Conservation (phyloP, 192 early-diverging fungal genomes). For the Gamsiella multidivaricata region DNA sequence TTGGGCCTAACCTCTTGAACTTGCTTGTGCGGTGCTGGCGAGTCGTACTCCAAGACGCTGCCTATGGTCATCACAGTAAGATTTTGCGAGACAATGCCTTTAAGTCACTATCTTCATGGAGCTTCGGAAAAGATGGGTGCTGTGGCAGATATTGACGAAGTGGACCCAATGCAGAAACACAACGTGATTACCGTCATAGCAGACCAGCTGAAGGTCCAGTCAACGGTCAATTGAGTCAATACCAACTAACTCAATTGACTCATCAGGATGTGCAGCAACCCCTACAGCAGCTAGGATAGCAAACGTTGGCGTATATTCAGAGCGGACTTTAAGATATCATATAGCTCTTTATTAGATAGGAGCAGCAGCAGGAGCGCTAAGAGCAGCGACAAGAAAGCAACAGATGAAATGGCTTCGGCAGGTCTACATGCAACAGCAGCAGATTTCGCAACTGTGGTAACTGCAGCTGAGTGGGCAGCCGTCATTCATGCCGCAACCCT, state of each 20-base stretch:
- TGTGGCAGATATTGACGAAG: not conserved
- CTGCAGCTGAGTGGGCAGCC: not conserved
- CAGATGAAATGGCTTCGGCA: not conserved
- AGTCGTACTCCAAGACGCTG: constrained; percentile 35
- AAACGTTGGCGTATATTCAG: too few relatives aligned
- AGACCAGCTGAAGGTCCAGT: not conserved
- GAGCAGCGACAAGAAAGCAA: too few relatives aligned
- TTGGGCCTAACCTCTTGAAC: constrained; percentile 11
- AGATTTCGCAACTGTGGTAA: not conserved
- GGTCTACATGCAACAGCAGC: too few relatives aligned
- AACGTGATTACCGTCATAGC: constrained; percentile 4
- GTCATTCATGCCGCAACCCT: too few relatives aligned
- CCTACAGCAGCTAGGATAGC: not conserved
- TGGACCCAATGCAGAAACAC: not conserved
- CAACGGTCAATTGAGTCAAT: not conserved
- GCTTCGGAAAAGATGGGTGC: not conserved
- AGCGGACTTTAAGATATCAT: too few relatives aligned
- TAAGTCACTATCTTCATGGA: not conserved
- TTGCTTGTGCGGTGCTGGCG: constrained; percentile 22
- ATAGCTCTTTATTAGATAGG: not conserved
- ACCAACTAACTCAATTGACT: not conserved
- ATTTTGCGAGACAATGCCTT: constrained; percentile 17
- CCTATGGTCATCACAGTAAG: constrained; percentile 3
- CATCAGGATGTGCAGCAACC: not conserved
- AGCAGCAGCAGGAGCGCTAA: not conserved